Percentiles rank a stretch among this genome's conserved stretches.
These are phyloP conservation scores for Saitoella complicata DNA, from an alignment of 805 yeast species.

Conservation along the genomic window DNA sequence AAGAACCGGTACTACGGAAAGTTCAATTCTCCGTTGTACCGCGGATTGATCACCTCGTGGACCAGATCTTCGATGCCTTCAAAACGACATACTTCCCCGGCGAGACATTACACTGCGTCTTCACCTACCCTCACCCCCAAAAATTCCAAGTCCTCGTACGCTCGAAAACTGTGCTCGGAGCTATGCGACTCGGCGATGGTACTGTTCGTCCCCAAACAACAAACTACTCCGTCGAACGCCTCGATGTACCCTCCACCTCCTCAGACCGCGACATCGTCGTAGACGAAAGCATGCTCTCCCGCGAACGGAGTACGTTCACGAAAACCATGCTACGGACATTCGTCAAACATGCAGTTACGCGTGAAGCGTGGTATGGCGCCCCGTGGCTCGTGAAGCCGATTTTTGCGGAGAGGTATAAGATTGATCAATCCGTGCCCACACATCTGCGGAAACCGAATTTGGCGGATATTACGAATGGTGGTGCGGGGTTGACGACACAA, in stretches of 20 bases:
- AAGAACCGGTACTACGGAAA: slow-evolving; percentile 78
- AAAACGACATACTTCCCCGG: slow-evolving; percentile 83
- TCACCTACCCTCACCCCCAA: slow-evolving; percentile 28
- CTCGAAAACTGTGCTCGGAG: slow-evolving; percentile 63
- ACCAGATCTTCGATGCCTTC: slow-evolving; percentile 62
- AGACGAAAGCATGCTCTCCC: slow-evolving; percentile 52
- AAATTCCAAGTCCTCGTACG: slow-evolving; percentile 45
- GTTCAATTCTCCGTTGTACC: slow-evolving; percentile 70
- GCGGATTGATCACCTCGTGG: slow-evolving; percentile 74
- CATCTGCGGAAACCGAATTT: slow-evolving; percentile 13
- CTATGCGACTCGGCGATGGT: slow-evolving; percentile 20
- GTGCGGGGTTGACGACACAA: slow-evolving; percentile 6
- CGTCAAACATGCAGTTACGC: slow-evolving; percentile 56
- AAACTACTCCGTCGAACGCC: slow-evolving; percentile 55
- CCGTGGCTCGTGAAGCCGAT: slow-evolving; percentile 87
- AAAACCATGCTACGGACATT: slow-evolving; percentile 83
- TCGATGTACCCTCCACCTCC: slow-evolving; percentile 24
- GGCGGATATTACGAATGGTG: slow-evolving; percentile 7
- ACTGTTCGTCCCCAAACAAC: slow-evolving; percentile 36
- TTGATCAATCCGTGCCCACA: slow-evolving; percentile 23
- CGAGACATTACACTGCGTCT: slow-evolving; percentile 38
- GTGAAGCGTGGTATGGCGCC: slow-evolving; percentile 75
- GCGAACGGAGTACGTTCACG: slow-evolving; percentile 78
- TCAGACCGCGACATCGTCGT: slow-evolving; percentile 39
- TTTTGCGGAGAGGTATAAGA: slow-evolving; percentile 53